Conservation (phyloP, 768 basidiomycete species). For the Candolleomyces efflorescens region DNA sequence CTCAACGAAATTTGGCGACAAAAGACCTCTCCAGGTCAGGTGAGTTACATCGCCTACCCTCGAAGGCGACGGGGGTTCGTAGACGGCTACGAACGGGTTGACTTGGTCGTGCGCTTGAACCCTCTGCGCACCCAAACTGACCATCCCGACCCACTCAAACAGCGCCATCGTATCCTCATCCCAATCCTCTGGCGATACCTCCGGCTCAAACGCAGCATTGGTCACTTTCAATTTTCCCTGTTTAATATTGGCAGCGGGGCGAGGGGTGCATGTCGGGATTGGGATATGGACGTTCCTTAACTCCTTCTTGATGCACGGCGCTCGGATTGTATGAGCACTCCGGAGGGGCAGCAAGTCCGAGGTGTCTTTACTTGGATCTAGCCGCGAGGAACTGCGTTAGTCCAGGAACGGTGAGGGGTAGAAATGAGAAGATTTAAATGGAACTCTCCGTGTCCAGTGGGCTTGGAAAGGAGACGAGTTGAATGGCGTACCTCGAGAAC, state of each 20-base stretch:
- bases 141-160: conserved; percentile 77
- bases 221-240: neutral
- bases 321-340: neutral
- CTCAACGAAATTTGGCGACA: conserved; percentile 50
- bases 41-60: conserved; percentile 44
- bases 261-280: conserved; percentile 23
- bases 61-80: conserved; percentile 47
- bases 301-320: conserved; percentile 2
- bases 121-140: conserved; percentile 63
- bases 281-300: conserved; percentile 9
- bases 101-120: conserved; percentile 57
- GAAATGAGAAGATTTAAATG: too few relatives aligned
- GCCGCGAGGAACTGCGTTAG: too few relatives aligned
- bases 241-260: conserved; percentile 16
- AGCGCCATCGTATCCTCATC: conserved; percentile 37
- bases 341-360: neutral
- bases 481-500: conserved; percentile 8
- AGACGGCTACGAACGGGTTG: conserved; percentile 67
- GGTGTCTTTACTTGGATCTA: neutral
- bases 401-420: too few relatives aligned
- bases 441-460: too few relatives aligned
- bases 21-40: conserved; percentile 58
- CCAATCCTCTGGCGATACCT: conserved; percentile 48
- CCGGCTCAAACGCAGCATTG: conserved; percentile 4
- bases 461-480: too few relatives aligned